Percentiles rank a stretch among this genome's conserved stretches.
These are phyloP conservation scores for Fusarium mundagurra DNA, from an alignment of 2,329 filamentous ascomycete species.

Conservation along the genomic window DNA sequence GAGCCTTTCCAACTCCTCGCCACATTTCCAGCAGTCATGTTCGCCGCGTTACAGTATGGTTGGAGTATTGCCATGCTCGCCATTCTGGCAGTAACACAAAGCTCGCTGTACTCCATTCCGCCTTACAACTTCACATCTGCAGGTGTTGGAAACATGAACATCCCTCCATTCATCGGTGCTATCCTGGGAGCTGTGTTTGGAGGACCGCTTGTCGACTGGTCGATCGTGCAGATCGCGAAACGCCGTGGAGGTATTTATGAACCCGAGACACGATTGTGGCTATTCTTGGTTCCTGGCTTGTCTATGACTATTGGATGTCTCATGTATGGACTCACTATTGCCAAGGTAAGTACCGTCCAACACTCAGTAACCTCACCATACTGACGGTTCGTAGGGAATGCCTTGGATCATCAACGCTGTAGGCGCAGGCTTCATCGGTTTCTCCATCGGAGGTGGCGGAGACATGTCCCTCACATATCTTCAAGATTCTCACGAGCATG, in stretches of 20 bases:
- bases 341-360: background rate
- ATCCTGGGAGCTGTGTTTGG: slow-evolving; percentile 23
- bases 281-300: slow-evolving; percentile 23
- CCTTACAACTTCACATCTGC: slow-evolving; percentile 29
- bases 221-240: slow-evolving; percentile 25
- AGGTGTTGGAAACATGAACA: slow-evolving; percentile 32
- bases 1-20: slow-evolving; percentile 15
- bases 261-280: slow-evolving; percentile 31
- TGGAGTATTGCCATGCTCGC: slow-evolving; percentile 32
- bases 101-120: background rate
- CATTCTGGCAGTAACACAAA: slow-evolving; percentile 28
- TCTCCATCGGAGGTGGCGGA: slow-evolving; percentile 28
- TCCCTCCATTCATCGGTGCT: slow-evolving; percentile 25
- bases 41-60: slow-evolving; percentile 10
- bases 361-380: fast-evolving
- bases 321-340: slow-evolving; percentile 34
- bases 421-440: slow-evolving; percentile 29
- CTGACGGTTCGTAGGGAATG: slow-evolving; percentile 8
- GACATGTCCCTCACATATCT: slow-evolving; percentile 33
- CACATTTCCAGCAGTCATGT: slow-evolving; percentile 9
- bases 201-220: slow-evolving; percentile 18
- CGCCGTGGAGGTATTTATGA: slow-evolving; percentile 28
- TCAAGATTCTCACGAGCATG: slow-evolving; percentile 32
- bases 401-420: slow-evolving; percentile 34
- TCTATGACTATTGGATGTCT: slow-evolving; percentile 26